These are phyloP conservation scores for Fusarium acutatum DNA, from an alignment of 2,329 filamentous ascomycete genomes.

Conservation along the genomic window DNA sequence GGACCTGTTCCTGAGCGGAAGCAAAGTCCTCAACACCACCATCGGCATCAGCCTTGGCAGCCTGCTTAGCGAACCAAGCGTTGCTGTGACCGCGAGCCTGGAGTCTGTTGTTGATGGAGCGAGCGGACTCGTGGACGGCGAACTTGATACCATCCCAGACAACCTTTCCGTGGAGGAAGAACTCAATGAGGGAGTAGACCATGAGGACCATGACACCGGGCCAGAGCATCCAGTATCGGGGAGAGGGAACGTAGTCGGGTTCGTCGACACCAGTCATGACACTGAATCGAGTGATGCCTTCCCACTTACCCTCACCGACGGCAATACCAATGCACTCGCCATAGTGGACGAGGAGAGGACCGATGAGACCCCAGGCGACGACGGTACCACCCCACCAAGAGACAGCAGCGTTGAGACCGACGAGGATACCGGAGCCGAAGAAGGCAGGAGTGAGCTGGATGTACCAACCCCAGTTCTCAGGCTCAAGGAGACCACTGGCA, in stretches of 20 bases:
- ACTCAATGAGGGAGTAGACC: slow-evolving; percentile 52
- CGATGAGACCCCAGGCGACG: slow-evolving; percentile 64
- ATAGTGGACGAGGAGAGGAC: slow-evolving; percentile 56
- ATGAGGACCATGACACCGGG: slow-evolving; percentile 56
- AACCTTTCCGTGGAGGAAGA: slow-evolving; percentile 51
- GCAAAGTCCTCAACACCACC: slow-evolving; percentile 52
- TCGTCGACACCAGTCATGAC: slow-evolving; percentile 43
- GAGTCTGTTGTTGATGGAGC: slow-evolving; percentile 44
- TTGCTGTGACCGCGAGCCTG: slow-evolving; percentile 45
- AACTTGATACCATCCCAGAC: slow-evolving; percentile 48
- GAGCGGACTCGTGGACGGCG: slow-evolving; percentile 44
- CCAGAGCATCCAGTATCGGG: slow-evolving; percentile 55
- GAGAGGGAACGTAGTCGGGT: slow-evolving; percentile 46
- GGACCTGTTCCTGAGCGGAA: slow-evolving; percentile 56
- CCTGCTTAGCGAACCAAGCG: slow-evolving; percentile 48
- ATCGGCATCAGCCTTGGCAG: slow-evolving; percentile 45
- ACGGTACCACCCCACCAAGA: slow-evolving; percentile 66
- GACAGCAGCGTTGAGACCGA: slow-evolving; percentile 61
- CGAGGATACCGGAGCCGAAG: slow-evolving; percentile 64
- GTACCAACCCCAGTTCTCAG: slow-evolving; percentile 70
- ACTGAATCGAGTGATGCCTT: slow-evolving; percentile 43
- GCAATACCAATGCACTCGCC: slow-evolving; percentile 60
- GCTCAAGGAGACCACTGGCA: slow-evolving; percentile 56
- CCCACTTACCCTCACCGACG: slow-evolving; percentile 43
- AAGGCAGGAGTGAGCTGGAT: slow-evolving; percentile 68